Evolutionary conservation across 23 red algal species (phyloP).

Genomic region (Cyanidiococcus yangmingshanensis): DNA sequence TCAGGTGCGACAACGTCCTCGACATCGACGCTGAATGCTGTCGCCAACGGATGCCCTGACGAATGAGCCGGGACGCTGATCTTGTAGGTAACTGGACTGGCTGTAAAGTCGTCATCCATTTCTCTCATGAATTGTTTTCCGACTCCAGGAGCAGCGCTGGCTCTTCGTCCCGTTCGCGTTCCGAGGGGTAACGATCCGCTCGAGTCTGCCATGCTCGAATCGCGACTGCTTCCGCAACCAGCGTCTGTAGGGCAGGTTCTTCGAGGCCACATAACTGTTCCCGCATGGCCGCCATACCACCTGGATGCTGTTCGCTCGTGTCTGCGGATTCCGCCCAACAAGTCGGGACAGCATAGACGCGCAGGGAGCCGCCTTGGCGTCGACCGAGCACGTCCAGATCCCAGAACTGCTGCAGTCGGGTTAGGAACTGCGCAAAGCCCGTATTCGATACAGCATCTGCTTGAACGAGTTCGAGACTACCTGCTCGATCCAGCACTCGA

Average conservation of each 20-base stretch:
- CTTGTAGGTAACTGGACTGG: no score
- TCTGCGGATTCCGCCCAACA: background rate
- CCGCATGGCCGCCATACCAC: background rate
- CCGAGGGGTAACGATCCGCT: background rate
- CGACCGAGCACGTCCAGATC: background rate
- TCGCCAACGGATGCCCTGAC: no score
- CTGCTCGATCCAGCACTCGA: background rate
- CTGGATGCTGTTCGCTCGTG: background rate
- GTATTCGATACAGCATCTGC: background rate
- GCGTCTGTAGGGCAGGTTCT: background rate
- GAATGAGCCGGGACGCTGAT: no score
- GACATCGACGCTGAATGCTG: no score
- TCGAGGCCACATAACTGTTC: background rate
- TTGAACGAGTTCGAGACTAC: background rate
- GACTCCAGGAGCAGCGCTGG: background rate
- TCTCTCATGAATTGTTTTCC: background rate
- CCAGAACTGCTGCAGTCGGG: background rate
- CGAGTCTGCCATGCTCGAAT: background rate
- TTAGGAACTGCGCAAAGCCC: background rate
- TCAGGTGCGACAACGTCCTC: no score
- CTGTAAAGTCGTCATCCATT: background rate
- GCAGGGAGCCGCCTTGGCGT: background rate
- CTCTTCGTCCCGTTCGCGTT: background rate
- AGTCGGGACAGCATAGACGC: background rate
- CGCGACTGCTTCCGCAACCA: background rate